Conservation (phyloP, 805 yeast species). For the Ogataea haglerorum region DNA sequence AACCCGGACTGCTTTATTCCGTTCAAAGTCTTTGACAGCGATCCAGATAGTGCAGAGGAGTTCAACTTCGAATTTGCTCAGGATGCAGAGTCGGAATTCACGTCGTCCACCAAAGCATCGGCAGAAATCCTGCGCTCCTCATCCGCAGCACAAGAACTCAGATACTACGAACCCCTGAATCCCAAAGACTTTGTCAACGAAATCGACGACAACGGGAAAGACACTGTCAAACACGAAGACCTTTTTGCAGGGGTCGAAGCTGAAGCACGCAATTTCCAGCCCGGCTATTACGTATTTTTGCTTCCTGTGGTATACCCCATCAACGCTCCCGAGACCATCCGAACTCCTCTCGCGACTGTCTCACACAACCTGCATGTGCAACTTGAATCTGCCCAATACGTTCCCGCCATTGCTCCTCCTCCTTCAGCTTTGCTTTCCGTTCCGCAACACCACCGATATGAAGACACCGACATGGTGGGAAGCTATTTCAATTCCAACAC, state of each 20-base stretch:
- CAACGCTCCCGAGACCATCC: slow-evolving; percentile 58
- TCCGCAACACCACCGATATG: slow-evolving; percentile 31
- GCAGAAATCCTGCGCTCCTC: slow-evolving; percentile 20
- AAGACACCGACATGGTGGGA: slow-evolving; percentile 15
- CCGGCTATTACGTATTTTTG: slow-evolving; percentile 70
- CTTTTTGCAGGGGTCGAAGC: slow-evolving; percentile 15
- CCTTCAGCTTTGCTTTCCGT: slow-evolving; percentile 34
- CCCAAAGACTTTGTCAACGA: slow-evolving; percentile 27
- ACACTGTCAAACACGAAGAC: slow-evolving; percentile 13
- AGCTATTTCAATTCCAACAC: not conserved
- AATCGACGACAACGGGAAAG: slow-evolving; percentile 19
- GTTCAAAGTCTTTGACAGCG: slow-evolving; percentile 17
- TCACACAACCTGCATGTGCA: slow-evolving; percentile 41
- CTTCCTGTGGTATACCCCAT: slow-evolving; percentile 62
- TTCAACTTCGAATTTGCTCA: slow-evolving; percentile 17
- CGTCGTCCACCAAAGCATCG: slow-evolving; percentile 11
- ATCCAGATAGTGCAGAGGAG: slow-evolving; percentile 16
- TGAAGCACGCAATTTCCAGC: slow-evolving; percentile 34
- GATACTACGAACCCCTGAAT: slow-evolving; percentile 21
- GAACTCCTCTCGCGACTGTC: slow-evolving; percentile 48
- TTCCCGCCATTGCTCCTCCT: slow-evolving; percentile 30
- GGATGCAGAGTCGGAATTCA: slow-evolving; percentile 18
- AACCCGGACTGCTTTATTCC: slow-evolving; percentile 37
- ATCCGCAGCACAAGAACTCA: slow-evolving; percentile 27
- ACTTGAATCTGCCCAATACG: slow-evolving; percentile 32